A percentile compares a stretch with the other conserved stretches of the same genome.
Evolutionary conservation across 2,329 filamentous ascomycete genomes (phyloP).

Genomic region (Pseudogymnoascus sp.): DNA sequence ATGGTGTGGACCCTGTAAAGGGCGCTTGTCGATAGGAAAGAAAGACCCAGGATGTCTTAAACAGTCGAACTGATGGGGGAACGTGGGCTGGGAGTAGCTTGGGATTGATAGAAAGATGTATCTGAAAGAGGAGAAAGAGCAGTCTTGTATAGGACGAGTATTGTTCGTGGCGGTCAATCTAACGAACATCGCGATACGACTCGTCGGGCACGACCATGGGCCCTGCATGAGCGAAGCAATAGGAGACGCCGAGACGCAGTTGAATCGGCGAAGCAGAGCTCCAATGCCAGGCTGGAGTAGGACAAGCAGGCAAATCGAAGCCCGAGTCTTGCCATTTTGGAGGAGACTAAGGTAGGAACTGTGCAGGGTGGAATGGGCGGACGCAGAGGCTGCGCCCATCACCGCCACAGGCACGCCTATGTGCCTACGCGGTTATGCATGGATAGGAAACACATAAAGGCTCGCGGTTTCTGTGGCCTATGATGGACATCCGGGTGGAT

Average conservation of each 20-base stretch:
- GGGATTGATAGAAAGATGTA: background rate
- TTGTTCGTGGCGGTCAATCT: background rate
- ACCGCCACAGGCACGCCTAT: background rate
- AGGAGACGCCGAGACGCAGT: conserved; percentile 10
- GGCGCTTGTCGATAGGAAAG: conserved; percentile 8
- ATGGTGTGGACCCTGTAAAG: background rate
- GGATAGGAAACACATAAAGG: background rate
- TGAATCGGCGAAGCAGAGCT: conserved; percentile 4
- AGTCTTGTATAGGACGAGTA: conserved; percentile 4
- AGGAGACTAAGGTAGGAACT: conserved; percentile 8
- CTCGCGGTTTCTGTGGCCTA: conserved; percentile 7
- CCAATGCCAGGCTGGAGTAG: background rate
- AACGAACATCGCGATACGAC: conserved; percentile 9
- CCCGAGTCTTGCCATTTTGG: background rate
- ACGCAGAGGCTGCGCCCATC: conserved; percentile 4
- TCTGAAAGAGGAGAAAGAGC: conserved; percentile 6
- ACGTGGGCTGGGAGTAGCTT: conserved; percentile 4
- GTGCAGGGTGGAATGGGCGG: background rate
- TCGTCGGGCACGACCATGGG: conserved; percentile 6
- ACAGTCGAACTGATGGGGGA: background rate
- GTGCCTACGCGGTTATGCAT: background rate
- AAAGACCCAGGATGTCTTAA: background rate
- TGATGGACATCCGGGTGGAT: background rate
- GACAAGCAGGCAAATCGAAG: conserved; percentile 8
- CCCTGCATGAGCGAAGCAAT: background rate